phyloP scores from a whole-genome alignment of 208 protist species.

The Naegleria lovaniensis region DNA sequence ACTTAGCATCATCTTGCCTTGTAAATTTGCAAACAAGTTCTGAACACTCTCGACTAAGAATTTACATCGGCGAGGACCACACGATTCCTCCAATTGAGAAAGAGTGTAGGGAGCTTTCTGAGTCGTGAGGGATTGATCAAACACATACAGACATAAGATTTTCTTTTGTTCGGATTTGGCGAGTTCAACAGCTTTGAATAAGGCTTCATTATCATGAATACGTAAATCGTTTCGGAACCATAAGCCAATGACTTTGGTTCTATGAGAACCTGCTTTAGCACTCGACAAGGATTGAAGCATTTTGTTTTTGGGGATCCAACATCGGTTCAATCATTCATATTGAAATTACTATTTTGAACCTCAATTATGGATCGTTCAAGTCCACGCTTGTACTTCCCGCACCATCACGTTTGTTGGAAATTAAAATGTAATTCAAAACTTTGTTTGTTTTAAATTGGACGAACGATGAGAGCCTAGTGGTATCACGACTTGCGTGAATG shows the following conservation, averaged over 20 bases:
- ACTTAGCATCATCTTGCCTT: neutral
- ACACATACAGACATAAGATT: neutral
- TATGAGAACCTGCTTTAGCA: too few species aligned
- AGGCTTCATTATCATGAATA: slow-evolving; percentile 3
- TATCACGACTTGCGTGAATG: too few species aligned
- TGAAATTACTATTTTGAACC: too few species aligned
- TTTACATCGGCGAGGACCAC: neutral
- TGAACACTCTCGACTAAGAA: neutral
- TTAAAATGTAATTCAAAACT: too few species aligned
- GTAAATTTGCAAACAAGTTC: neutral
- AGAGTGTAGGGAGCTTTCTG: neutral
- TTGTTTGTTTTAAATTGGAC: too few species aligned
- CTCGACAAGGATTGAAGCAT: too few species aligned
- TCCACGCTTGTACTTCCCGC: too few species aligned
- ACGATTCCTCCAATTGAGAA: neutral
- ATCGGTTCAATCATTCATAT: too few species aligned
- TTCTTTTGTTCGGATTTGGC: neutral
- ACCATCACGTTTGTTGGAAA: too few species aligned
- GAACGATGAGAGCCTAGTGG: too few species aligned
- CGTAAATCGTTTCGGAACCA: slow-evolving; percentile 26
- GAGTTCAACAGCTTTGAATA: neutral
- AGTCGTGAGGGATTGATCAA: neutral
- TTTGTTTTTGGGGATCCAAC: too few species aligned
- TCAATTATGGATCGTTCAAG: too few species aligned
- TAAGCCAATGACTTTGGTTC: neutral